A percentile compares a stretch with the other conserved stretches of the same genome.
Conservation (phyloP, 2,329 filamentous ascomycete species). For the Xylariaceae sp. region DNA sequence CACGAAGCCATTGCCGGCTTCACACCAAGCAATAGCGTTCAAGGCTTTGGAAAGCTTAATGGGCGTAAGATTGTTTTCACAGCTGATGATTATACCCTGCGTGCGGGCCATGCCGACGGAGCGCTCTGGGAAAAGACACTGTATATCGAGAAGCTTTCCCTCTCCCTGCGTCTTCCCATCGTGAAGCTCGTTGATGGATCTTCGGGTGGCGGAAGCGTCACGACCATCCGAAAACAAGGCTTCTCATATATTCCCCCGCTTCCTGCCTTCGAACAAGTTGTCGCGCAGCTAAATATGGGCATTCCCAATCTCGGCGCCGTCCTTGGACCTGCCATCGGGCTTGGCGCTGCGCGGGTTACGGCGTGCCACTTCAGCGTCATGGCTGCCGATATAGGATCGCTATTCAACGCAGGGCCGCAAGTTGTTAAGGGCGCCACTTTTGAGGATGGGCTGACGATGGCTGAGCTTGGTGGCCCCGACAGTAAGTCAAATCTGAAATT, state of each 20-base stretch:
- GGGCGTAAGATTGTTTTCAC: conserved; percentile 25
- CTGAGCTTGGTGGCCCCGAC: conserved; percentile 23
- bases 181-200: conserved; percentile 28
- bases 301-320: conserved; percentile 28
- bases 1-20: conserved; percentile 15
- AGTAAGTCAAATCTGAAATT: conserved; percentile 6
- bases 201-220: conserved; percentile 25
- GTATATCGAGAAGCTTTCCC: conserved; percentile 24
- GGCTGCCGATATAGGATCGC: conserved; percentile 19
- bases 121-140: conserved; percentile 24
- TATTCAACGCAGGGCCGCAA: conserved; percentile 26
- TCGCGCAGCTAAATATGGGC: conserved; percentile 23
- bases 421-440: conserved; percentile 24
- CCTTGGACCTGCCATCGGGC: conserved; percentile 25
- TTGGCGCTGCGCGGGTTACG: conserved; percentile 26
- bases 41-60: conserved; percentile 19
- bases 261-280: conserved; percentile 22
- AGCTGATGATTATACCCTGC: conserved; percentile 24
- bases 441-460: conserved; percentile 23
- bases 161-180: conserved; percentile 24
- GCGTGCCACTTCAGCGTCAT: conserved; percentile 26
- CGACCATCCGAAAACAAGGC: conserved; percentile 16
- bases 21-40: conserved; percentile 26
- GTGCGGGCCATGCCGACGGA: conserved; percentile 25
- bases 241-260: conserved; percentile 26